Evolutionary conservation across 2,329 filamentous ascomycete genomes (phyloP), one percentile per base, ranked within the genome.

Genomic region (Arthroderma uncinatum): DNA sequence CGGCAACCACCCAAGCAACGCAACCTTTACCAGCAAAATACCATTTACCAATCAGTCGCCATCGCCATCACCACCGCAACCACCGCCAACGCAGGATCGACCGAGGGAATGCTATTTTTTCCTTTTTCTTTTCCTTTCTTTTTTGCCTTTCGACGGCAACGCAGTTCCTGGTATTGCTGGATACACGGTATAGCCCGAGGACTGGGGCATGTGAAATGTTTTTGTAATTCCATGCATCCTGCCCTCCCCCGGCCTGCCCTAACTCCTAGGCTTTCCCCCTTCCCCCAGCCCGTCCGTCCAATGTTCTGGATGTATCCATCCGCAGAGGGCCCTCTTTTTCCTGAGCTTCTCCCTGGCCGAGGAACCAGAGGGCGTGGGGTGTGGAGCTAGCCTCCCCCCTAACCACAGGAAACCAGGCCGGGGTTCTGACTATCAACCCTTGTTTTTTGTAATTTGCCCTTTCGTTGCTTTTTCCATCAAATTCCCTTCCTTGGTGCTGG

Each of bases 181-280:
- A 19, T 12, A 21, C 8, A 47, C 2, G 40, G 10, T 47, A 30
- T 30, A 30, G 39, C 6, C 39, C 39, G 39, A 42, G 36, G 36
- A n/a, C n/a, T n/a, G n/a, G n/a, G 36, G 48, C 48, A 53, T 53
- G 48, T 53, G 48, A 53, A 53, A 34, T 37, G 16, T 53, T 53
- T 21, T 42, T 19, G 19, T 23, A 30, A 42, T 19, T 19, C 39
- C 39, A 19, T 42, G 39, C 7, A 30, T 30, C 3, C 28, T 30
- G 4, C 28, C 28, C 7, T 30, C 28, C 28, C 28, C 28, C 28
- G 28, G 28, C 7, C 28, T 30, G 28, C 28, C 28, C 9, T 36
- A n/a, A n/a, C n/a, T n/a, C n/a, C n/a, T n/a, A n/a, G n/a, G 3
- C 34, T 36, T 3, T 36, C 9, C 8, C 12, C 34, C 9, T 36